A percentile compares a stretch with the other conserved stretches of the same genome.
Conservation (phyloP, 768 basidiomycete genomes). For the Trametes cubensis region DNA sequence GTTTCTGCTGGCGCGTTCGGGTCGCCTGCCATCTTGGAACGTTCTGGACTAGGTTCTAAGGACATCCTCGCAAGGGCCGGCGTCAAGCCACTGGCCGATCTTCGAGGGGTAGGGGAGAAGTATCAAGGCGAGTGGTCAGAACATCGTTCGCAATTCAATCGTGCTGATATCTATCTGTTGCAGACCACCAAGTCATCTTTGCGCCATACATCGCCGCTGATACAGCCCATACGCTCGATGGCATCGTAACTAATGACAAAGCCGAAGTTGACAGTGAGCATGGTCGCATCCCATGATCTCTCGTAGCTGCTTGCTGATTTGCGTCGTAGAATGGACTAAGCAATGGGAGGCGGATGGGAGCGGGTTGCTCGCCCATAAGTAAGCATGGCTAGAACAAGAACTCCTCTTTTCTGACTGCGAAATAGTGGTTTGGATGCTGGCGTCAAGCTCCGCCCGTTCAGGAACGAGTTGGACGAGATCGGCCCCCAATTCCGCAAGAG, state of each 20-base stretch:
- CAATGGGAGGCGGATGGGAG: conserved; percentile 43
- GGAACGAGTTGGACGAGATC: conserved; percentile 51
- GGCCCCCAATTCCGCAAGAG: conserved; percentile 48
- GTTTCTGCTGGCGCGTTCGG: conserved; percentile 46
- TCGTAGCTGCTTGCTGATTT: background rate
- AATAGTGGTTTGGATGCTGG: conserved; percentile 56
- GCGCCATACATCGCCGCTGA: conserved; percentile 20
- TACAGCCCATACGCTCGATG: conserved; percentile 28
- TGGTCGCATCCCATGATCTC: background rate
- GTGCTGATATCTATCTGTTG: no score
- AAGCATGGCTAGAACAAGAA: background rate
- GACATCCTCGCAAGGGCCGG: conserved; percentile 36
- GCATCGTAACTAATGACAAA: conserved; percentile 18
- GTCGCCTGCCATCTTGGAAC: conserved; percentile 56
- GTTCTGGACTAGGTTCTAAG: conserved; percentile 49
- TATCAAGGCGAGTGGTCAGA: conserved; percentile 32
- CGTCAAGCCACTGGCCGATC: conserved; percentile 38
- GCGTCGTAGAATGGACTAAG: conserved; percentile 35
- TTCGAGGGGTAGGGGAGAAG: conserved; percentile 49
- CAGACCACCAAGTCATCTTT: conserved; percentile 25
- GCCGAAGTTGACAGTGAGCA: conserved; percentile 26
- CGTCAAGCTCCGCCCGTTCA: conserved; percentile 56
- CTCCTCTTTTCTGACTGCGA: background rate
- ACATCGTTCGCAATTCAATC: background rate
- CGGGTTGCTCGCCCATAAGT: conserved; percentile 61